Base-by-base conservation (phyloP, 768 basidiomycete species). In the Mrakia hoshinonis region DNA sequence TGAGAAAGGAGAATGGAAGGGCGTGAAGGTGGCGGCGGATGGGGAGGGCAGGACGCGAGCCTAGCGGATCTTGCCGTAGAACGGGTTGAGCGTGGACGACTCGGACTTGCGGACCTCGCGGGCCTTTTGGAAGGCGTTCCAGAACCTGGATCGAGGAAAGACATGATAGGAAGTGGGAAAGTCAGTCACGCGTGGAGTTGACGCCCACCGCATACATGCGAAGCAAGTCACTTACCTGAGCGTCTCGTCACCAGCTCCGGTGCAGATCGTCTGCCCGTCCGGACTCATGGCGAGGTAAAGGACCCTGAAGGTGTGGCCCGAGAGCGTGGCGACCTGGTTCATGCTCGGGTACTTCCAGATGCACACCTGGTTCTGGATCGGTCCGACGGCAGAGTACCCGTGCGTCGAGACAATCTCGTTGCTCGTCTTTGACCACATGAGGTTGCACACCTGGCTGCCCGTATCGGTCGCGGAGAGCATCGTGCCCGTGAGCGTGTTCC, bases 381-480 rank as follows among this genome's bases (percentile, higher is more conserved):
- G 87, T 2, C 91, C 92, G 43, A 43, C 43, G 7, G 88, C 90
- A 15, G 92, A 94, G 81, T 92, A 99, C 0, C 95, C 95, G 75
- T 99, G 95, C 0, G 95, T 99, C 13, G 94, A 96, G 36, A 99
- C 95, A 34, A 99, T 85, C 80, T 99, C 95, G 75, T 96, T 93
- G 2, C 95, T 95, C 9, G 91, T 98, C 43, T 88, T 81, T 0
- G 92, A 93, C 93, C 93, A 98, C 73, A 92, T 90, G 68, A 98
- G 86, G 81, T 98, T 98, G 83, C 94, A 97, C 51, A 97, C 92
- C 92, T 95, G 55, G 2, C 60, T 58, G 43, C 96, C 96, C 0
- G 96, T 98, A 79, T 98, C 94, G 61, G 93, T 83, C 78, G 92
- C 89, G 73, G 85, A 87, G 71, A 96, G 82, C 85, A 95, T 85